Conservation (phyloP, 768 basidiomycete genomes). For the Dentipellis sp. region DNA sequence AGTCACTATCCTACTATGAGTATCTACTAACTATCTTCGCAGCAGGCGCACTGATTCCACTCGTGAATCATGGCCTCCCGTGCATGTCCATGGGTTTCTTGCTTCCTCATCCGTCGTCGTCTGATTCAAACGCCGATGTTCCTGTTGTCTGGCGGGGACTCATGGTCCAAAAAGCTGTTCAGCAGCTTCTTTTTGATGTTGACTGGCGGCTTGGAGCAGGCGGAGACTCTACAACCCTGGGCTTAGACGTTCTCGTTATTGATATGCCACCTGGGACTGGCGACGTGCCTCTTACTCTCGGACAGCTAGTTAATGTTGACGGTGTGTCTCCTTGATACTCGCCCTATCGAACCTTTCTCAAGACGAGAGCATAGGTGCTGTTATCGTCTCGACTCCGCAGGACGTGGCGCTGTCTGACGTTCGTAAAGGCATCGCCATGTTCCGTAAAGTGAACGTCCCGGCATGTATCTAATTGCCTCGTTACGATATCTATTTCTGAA, state of each 20-base stretch:
- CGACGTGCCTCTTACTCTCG: conserved; percentile 88
- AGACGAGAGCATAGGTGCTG: conserved; percentile 47
- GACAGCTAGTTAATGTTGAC: conserved; percentile 77
- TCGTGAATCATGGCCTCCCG: conserved; percentile 81
- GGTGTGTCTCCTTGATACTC: conserved; percentile 36
- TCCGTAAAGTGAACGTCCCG: conserved; percentile 80
- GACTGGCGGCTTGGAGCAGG: conserved; percentile 55
- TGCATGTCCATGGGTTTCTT: conserved; percentile 99
- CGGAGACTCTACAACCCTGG: conserved; percentile 26
- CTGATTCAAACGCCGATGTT: conserved; percentile 50
- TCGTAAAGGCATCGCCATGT: conserved; percentile 87
- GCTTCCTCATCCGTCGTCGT: conserved; percentile 45
- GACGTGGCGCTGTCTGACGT: conserved; percentile 90
- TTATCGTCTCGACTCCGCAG: conserved; percentile 94
- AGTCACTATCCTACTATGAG: not conserved
- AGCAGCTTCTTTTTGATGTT: conserved; percentile 92
- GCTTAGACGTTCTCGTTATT: conserved; percentile 78
- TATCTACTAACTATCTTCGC: not conserved
- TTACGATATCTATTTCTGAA: not conserved
- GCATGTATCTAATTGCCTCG: conserved; percentile 33
- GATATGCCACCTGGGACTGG: conserved; percentile 99
- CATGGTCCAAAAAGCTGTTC: conserved; percentile 98
- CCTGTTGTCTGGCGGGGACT: conserved; percentile 93
- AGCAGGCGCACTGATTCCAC: conserved; percentile 71
- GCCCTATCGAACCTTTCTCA: not conserved